Evolutionary conservation across 164 flowering plant species (phyloP).

Genomic region (Macadamia integrifolia): DNA sequence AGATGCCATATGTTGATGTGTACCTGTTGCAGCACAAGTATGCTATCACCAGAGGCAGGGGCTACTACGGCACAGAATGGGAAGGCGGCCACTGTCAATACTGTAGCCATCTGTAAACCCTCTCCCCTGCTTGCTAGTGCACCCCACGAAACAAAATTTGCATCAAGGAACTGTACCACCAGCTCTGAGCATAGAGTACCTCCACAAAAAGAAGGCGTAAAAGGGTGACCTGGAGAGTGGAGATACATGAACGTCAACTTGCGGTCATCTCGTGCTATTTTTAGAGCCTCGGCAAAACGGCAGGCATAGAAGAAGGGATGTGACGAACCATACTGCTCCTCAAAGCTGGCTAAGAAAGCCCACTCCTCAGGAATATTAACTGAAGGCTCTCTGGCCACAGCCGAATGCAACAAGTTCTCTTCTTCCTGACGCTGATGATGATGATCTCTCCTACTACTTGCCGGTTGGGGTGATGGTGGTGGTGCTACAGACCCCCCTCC

Average conservation of each 20-base stretch:
- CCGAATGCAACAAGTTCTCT: constrained; percentile 18
- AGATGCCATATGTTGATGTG: too few species aligned
- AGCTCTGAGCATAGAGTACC: constrained; percentile 57
- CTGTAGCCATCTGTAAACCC: constrained; percentile 45
- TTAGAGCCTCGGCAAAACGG: constrained; percentile 42
- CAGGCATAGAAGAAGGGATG: constrained; percentile 70
- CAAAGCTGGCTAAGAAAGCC: constrained; percentile 45
- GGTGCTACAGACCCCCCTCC: neutral
- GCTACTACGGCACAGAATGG: constrained; percentile 66
- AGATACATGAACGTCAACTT: constrained; percentile 66
- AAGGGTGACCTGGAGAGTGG: constrained; percentile 68
- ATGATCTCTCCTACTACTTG: too few species aligned
- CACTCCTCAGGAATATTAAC: constrained; percentile 31
- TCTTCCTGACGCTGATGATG: constrained; percentile 15
- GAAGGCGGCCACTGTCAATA: constrained; percentile 36
- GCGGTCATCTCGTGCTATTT: constrained; percentile 50
- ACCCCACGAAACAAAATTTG: constrained; percentile 74
- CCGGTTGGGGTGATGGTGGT: too few species aligned
- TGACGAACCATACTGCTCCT: constrained; percentile 46
- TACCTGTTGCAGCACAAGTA: constrained; percentile 68
- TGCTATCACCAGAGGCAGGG: constrained; percentile 39
- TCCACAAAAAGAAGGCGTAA: constrained; percentile 47
- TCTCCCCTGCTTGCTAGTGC: constrained; percentile 48
- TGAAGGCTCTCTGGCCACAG: constrained; percentile 16
- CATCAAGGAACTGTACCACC: constrained; percentile 65